Evolutionary conservation across 2,329 filamentous ascomycete genomes (phyloP).

Genomic region (Fusarium sp.): DNA sequence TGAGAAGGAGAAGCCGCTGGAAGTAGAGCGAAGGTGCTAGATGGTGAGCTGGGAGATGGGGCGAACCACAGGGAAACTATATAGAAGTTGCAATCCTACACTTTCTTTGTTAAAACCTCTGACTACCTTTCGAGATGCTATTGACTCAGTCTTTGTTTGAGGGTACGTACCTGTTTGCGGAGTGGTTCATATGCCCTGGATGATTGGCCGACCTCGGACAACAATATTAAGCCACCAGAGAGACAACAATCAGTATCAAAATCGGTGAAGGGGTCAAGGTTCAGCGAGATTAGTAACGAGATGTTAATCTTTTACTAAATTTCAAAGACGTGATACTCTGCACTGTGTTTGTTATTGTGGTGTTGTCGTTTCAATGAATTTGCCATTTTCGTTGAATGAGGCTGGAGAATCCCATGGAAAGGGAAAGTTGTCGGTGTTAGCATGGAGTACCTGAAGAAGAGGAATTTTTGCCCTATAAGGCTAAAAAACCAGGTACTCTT

Average conservation of each 20-base stretch:
- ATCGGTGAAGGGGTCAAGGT: background rate
- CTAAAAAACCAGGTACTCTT: background rate
- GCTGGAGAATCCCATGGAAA: background rate
- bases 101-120: slow-evolving; percentile 26
- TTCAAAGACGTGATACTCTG: background rate
- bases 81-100: slow-evolving; percentile 3
- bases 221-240: slow-evolving; percentile 1
- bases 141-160: slow-evolving; percentile 39
- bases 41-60: background rate
- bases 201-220: slow-evolving; percentile 41
- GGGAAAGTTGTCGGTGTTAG: background rate
- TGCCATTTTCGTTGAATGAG: background rate
- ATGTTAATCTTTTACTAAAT: background rate
- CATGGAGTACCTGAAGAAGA: background rate
- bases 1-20: background rate
- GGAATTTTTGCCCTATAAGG: too few relatives aligned
- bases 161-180: slow-evolving; percentile 37
- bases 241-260: background rate
- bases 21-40: background rate
- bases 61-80: background rate
- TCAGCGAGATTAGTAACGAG: background rate
- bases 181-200: slow-evolving; percentile 2
- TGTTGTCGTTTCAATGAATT: background rate
- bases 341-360: background rate
- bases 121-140: slow-evolving; percentile 31